These are phyloP conservation scores for Aspergillus latus DNA, from an alignment of 2,329 filamentous ascomycete genomes.

Conservation along the genomic window DNA sequence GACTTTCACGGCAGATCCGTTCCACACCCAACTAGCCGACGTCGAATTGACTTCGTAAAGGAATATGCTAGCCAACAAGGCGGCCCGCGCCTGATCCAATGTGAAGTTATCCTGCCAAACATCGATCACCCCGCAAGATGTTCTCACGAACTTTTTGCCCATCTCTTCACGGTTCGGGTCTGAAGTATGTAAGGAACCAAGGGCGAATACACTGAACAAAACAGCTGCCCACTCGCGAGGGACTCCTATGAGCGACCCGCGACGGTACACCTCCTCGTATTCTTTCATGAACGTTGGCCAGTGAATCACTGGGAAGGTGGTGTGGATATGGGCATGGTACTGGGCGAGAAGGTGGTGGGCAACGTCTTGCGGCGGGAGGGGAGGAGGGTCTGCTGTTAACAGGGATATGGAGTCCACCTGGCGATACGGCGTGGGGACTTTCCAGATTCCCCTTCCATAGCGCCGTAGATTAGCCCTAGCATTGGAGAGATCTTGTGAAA, in stretches of 20 bases:
- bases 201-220: constrained; percentile 79
- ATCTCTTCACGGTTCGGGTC: constrained; percentile 58
- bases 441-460: constrained; percentile 76
- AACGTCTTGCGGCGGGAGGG: constrained; percentile 67
- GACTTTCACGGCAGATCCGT: constrained; percentile 74
- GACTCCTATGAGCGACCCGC: constrained; percentile 59
- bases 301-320: constrained; percentile 80
- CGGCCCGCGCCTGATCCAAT: constrained; percentile 71
- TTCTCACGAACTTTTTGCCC: constrained; percentile 68
- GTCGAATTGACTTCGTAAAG: constrained; percentile 83
- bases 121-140: constrained; percentile 68
- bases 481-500: constrained; percentile 67
- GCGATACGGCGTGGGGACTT: constrained; percentile 69
- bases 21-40: constrained; percentile 81
- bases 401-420: constrained; percentile 50
- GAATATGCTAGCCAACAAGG: constrained; percentile 73
- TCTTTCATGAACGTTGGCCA: constrained; percentile 79
- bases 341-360: constrained; percentile 71
- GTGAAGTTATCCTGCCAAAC: constrained; percentile 78
- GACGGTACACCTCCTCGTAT: constrained; percentile 74
- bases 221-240: constrained; percentile 73
- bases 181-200: constrained; percentile 72
- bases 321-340: constrained; percentile 76
- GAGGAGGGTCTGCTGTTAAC: constrained; percentile 58
- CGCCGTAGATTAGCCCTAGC: constrained; percentile 71